Percentiles rank a stretch among this genome's conserved stretches.
phyloP scores from a whole-genome alignment of 768 basidiomycete genomes.

The Amylocystis lapponica region DNA sequence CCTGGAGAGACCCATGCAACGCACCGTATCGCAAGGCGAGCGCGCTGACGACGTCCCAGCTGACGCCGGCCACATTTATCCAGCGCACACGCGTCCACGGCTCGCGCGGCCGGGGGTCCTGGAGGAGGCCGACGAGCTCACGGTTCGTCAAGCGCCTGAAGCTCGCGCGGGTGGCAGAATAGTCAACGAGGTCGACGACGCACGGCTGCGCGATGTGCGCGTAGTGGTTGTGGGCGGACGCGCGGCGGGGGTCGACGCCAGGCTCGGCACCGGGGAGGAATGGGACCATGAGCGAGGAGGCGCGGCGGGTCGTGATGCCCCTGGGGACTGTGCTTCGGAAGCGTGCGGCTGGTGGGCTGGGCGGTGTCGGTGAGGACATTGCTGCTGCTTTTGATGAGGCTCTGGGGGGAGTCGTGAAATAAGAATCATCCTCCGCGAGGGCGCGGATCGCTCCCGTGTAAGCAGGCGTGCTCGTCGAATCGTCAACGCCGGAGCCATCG shows the following conservation, averaged over 20 bases:
- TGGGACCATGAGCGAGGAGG: slow-evolving; percentile 28
- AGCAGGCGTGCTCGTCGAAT: too few relatives aligned
- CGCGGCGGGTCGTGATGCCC: slow-evolving; percentile 53
- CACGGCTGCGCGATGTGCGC: slow-evolving; percentile 52
- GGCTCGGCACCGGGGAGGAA: slow-evolving; percentile 57
- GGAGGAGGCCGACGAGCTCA: slow-evolving; percentile 48
- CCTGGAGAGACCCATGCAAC: too few relatives aligned
- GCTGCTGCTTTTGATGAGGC: too few relatives aligned
- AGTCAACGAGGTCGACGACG: slow-evolving; percentile 57
- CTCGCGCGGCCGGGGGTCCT: slow-evolving; percentile 35
- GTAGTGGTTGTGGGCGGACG: slow-evolving; percentile 44
- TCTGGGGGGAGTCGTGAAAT: too few relatives aligned
- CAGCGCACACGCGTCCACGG: slow-evolving; percentile 65
- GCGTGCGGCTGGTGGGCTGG: slow-evolving; percentile 8
- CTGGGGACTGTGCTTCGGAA: slow-evolving; percentile 50
- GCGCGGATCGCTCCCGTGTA: too few relatives aligned
- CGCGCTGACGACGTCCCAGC: slow-evolving; percentile 65
- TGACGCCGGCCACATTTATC: slow-evolving; percentile 60
- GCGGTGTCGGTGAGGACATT: not conserved
- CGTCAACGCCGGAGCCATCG: too few relatives aligned
- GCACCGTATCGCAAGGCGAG: slow-evolving; percentile 55
- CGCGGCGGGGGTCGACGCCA: slow-evolving; percentile 59
- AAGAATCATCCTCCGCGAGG: too few relatives aligned
- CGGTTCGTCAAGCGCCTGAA: slow-evolving; percentile 47
- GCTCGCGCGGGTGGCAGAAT: slow-evolving; percentile 45